Conservation (phyloP, 2,329 filamentous ascomycete genomes). For the Trichoderma sp. region DNA sequence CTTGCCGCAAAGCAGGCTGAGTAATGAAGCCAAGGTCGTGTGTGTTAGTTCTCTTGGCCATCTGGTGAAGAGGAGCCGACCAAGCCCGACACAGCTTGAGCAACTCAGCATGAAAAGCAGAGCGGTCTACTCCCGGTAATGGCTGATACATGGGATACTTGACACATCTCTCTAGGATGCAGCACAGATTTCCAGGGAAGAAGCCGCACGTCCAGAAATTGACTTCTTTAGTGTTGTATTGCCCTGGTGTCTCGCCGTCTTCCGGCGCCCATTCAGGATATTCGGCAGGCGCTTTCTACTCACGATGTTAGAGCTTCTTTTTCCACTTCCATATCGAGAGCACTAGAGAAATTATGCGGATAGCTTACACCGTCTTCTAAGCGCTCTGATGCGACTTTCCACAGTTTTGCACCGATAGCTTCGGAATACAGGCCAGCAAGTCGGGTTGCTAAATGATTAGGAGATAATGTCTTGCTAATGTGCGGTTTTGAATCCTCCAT, state of each 20-base stretch:
- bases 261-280: constrained; percentile 27
- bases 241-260: constrained; percentile 23
- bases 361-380: not conserved
- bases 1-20: constrained; percentile 44
- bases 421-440: not conserved
- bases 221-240: constrained; percentile 29
- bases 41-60: constrained; percentile 46
- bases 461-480: not conserved
- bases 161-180: constrained; percentile 35
- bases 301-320: not conserved
- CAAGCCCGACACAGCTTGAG: constrained; percentile 30
- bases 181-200: constrained; percentile 40
- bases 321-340: not conserved
- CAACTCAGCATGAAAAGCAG: constrained; percentile 22
- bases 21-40: constrained; percentile 57
- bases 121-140: not conserved
- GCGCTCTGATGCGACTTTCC: not conserved
- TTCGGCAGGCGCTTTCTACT: not conserved
- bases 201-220: constrained; percentile 43
- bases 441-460: not conserved
- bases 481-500: not conserved
- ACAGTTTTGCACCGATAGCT: not conserved
- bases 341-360: not conserved
- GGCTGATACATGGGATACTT: constrained; percentile 29
- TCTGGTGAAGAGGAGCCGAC: constrained; percentile 37